Conservation (phyloP, 345 rosid genomes). For the Eucalyptus curtisii region DNA sequence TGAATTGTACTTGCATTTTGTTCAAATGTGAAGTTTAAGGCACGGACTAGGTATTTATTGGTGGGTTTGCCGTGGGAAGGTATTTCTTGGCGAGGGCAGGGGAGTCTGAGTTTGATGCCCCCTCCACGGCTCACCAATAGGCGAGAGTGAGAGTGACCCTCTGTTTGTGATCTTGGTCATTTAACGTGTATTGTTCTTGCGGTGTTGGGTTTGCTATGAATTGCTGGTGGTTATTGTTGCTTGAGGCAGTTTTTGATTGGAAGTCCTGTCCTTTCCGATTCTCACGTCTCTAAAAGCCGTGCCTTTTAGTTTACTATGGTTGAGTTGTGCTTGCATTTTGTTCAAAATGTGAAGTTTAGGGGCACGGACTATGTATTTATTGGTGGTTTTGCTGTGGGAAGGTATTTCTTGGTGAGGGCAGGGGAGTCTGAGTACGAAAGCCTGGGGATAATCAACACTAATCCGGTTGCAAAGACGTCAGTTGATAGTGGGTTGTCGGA, state of each 20-base stretch:
- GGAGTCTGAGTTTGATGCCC: slow-evolving; percentile 17
- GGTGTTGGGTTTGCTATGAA: not conserved
- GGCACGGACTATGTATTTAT: not conserved
- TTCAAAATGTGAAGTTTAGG: not conserved
- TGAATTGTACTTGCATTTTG: not conserved
- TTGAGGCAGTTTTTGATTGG: not conserved
- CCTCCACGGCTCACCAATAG: slow-evolving; percentile 41
- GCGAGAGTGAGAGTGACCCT: slow-evolving; percentile 1
- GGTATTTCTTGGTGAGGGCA: slow-evolving; percentile 85
- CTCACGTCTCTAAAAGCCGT: not conserved
- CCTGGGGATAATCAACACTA: slow-evolving; percentile 77
- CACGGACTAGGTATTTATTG: no score
- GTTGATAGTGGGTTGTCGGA: slow-evolving; percentile 80
- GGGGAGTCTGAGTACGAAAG: slow-evolving; percentile 85
- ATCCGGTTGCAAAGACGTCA: slow-evolving; percentile 79
- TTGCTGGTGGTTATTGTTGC: not conserved
- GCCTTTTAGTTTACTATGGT: not conserved
- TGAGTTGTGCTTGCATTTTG: not conserved
- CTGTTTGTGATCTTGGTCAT: not conserved
- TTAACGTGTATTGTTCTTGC: not conserved
- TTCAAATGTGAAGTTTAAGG: no score
- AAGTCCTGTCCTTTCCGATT: not conserved
- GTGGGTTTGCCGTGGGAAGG: no score
- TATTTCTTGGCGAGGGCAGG: no score
- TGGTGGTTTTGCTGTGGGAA: slow-evolving; percentile 11